A percentile compares a stretch with the other conserved stretches of the same genome.
These are phyloP conservation scores for Allium sativum DNA, from an alignment of 106 monocot genomes.

Conservation along the genomic window DNA sequence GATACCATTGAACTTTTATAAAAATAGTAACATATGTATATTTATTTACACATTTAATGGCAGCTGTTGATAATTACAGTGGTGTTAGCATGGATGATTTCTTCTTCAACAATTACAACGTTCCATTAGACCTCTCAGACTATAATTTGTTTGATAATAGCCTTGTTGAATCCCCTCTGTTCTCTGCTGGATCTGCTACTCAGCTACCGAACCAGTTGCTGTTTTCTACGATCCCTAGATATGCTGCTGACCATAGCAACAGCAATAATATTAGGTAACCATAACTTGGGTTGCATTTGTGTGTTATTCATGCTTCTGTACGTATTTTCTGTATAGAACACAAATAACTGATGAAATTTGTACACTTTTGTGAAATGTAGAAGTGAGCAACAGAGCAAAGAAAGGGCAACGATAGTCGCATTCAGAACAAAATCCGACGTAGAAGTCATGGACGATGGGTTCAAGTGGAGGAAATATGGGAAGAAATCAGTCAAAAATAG, in stretches of 20 bases:
- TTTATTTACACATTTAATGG: background rate
- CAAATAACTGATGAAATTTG: too few species aligned
- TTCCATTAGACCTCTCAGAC: slow-evolving; percentile 19
- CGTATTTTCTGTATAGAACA: background rate
- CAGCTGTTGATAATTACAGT: background rate
- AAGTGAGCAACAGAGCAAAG: too few species aligned
- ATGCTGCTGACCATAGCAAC: background rate
- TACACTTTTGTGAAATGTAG: too few species aligned
- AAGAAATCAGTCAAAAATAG: slow-evolving; percentile 25
- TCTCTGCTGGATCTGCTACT: background rate
- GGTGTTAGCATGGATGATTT: slow-evolving; percentile 2
- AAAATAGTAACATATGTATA: background rate
- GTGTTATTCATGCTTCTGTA: background rate
- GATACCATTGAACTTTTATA: background rate
- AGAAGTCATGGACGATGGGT: slow-evolving; percentile 21
- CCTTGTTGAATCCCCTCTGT: background rate
- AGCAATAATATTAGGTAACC: background rate
- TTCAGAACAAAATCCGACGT: slow-evolving; percentile 20
- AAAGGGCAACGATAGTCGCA: slow-evolving; percentile 3
- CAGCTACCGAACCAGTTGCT: background rate
- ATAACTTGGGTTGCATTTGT: background rate
- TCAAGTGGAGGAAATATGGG: slow-evolving; percentile 32
- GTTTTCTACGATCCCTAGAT: too few species aligned
- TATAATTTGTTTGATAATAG: slow-evolving; percentile 9
- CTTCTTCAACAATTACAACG: slow-evolving; percentile 4